Percentiles rank a stretch among this genome's conserved stretches.
Evolutionary conservation across 2,329 filamentous ascomycete genomes (phyloP).

Genomic region (Paraphoma sp.): DNA sequence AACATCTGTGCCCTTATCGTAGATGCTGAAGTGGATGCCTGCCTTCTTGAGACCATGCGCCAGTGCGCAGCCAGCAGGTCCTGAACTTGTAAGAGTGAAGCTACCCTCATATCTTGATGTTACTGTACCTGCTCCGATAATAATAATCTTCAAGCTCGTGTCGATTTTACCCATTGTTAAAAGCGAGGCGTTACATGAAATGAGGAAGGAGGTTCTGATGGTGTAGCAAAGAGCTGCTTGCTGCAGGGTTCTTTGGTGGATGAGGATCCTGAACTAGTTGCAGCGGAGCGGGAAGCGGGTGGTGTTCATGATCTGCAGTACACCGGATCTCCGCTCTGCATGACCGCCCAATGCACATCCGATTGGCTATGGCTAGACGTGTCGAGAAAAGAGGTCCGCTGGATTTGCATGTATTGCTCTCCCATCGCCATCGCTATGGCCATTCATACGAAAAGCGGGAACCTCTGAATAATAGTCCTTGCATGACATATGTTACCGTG

Average conservation of each 20-base stretch:
- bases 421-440: too few species aligned
- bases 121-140: constrained; percentile 33
- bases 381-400: too few species aligned
- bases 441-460: too few species aligned
- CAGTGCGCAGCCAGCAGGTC: constrained; percentile 50
- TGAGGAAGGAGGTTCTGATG: not conserved
- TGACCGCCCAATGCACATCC: constrained; percentile 3
- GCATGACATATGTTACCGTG: too few species aligned
- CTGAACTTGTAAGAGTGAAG: constrained; percentile 24
- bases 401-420: too few species aligned
- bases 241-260: constrained; percentile 9
- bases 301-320: constrained; percentile 11
- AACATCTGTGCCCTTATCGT: constrained; percentile 38
- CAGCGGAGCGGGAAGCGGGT: constrained; percentile 13
- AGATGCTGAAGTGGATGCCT: constrained; percentile 33
- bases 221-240: not conserved
- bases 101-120: not conserved
- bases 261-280: constrained; percentile 4
- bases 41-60: constrained; percentile 52
- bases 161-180: constrained; percentile 1
- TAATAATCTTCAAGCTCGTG: constrained; percentile 26
- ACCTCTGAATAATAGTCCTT: too few species aligned
- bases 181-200: not conserved
- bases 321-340: constrained; percentile 28
- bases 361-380: not conserved